Evolutionary conservation across 192 early-diverging fungal species (phyloP), one percentile per base, ranked within the genome.

Genomic region (Backusella australiensis): DNA sequence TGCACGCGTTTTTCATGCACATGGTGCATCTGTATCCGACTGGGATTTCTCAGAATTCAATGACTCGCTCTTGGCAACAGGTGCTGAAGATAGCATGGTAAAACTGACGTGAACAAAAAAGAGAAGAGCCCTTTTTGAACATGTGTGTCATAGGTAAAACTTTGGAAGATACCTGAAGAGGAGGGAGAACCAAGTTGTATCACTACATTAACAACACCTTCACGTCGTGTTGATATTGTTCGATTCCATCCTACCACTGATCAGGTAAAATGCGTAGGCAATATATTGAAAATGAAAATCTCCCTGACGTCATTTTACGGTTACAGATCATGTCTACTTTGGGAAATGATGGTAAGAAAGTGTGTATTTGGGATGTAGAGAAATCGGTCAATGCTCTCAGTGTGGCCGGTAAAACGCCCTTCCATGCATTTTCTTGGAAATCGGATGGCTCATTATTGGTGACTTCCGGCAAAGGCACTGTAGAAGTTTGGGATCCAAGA

Each of bases 401-500:
- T 6, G 32, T 89, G 15, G 44, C 78, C 14, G 34, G 42, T 9
- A 69, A 77, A 9, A 26, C 71, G 1, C 23, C 67, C 6, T 78
- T 91, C 19, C 84, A 89, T 73, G 85, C 83, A 11, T 78, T 92
- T 49, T 79, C 85, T 42, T 93, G 90, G 90, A 93, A 88, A 46
- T 80, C 74, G 8, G 84, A 91, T 70, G 93, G 92, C 26, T 69
- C 78, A 3, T 35, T 83, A 12, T 39, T 93, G 7, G 89, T 80
- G 21, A 81, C 85, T 6, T 83, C 87, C 1, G 80, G 81, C 44
- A 89, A 90, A 63, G 92, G 90, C 53, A 84, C 87, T 67, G 75
- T 93, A 11, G 81, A 89, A 29, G 70, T 94, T 0, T 93, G 86
- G 81, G 91, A 94, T 83, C 85, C 86, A 1, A 85, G 91, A 42